phyloP scores from a whole-genome alignment of 352 stramenopile genomes.

The Globisporangium apiculatum region DNA sequence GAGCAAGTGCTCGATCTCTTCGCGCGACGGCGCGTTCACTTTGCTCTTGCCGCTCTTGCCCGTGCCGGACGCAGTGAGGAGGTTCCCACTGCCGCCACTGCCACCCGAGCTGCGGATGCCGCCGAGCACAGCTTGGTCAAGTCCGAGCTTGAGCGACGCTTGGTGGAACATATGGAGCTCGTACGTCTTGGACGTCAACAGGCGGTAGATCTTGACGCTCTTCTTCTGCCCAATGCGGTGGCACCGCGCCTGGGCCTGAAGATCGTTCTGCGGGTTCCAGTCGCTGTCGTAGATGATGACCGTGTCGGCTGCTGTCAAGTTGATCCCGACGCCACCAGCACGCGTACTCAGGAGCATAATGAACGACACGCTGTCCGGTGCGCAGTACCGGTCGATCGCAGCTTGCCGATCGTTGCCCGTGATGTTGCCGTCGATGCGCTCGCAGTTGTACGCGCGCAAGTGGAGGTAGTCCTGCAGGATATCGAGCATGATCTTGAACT shows the following conservation, averaged over 20 bases:
- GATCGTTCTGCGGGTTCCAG: slow-evolving; percentile 97
- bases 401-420: slow-evolving; percentile 94
- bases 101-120: slow-evolving; percentile 71
- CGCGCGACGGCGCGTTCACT: slow-evolving; percentile 65
- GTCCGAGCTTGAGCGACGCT: slow-evolving; percentile 87
- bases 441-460: slow-evolving; percentile 89
- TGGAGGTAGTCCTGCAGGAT: slow-evolving; percentile 98
- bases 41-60: slow-evolving; percentile 28
- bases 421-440: slow-evolving; percentile 98
- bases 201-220: slow-evolving; percentile 90
- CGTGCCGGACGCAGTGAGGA: slow-evolving; percentile 5
- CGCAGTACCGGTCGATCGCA: slow-evolving; percentile 89
- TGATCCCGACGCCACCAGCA: slow-evolving; percentile 98
- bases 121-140: slow-evolving; percentile 89
- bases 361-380: slow-evolving; percentile 74
- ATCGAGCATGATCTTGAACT: slow-evolving; percentile 99
- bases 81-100: slow-evolving; percentile 2
- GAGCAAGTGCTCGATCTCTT: slow-evolving; percentile 90
- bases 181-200: slow-evolving; percentile 90
- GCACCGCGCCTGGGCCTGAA: slow-evolving; percentile 89
- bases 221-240: slow-evolving; percentile 93
- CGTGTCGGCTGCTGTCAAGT: slow-evolving; percentile 89
- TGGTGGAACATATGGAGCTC: slow-evolving; percentile 93
- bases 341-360: slow-evolving; percentile 98
- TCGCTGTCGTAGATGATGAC: slow-evolving; percentile 97